Evolutionary conservation across 108 stramenopile species (phyloP).

Genomic region (Pseudonitzschia delicatissima): DNA sequence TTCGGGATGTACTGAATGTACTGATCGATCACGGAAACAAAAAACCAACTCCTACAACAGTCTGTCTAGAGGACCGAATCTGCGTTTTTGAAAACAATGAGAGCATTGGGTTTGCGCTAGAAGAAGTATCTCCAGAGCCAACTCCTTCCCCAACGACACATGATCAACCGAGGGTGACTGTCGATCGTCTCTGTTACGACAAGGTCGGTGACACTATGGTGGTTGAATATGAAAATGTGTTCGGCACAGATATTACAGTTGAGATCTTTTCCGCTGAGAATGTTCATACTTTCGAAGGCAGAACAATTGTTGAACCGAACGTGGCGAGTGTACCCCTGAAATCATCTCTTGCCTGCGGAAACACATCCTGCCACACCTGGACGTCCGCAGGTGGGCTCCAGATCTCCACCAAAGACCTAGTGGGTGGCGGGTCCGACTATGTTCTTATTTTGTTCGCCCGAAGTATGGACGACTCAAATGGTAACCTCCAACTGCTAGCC

Average conservation of each 20-base stretch:
- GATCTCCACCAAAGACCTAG: not conserved
- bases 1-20: conserved; percentile 22
- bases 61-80: not conserved
- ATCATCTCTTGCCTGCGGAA: not conserved
- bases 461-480: not conserved
- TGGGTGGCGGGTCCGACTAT: not conserved
- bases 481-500: not conserved
- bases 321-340: not conserved
- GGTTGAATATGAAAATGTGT: not conserved
- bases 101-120: not conserved
- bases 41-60: not conserved
- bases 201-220: not conserved
- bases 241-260: not conserved
- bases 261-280: not conserved
- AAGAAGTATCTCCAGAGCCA: not conserved
- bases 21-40: conserved; percentile 33
- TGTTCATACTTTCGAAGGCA: not conserved
- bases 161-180: not conserved
- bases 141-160: not conserved
- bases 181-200: conserved; percentile 2
- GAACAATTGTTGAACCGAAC: not conserved
- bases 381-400: not conserved
- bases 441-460: not conserved
- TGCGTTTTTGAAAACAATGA: conserved; percentile 3
- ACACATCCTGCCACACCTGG: conserved; percentile 7